Percentiles rank a stretch among this genome's conserved stretches.
phyloP scores from a whole-genome alignment of 352 stramenopile genomes.

The Pythium volutum region DNA sequence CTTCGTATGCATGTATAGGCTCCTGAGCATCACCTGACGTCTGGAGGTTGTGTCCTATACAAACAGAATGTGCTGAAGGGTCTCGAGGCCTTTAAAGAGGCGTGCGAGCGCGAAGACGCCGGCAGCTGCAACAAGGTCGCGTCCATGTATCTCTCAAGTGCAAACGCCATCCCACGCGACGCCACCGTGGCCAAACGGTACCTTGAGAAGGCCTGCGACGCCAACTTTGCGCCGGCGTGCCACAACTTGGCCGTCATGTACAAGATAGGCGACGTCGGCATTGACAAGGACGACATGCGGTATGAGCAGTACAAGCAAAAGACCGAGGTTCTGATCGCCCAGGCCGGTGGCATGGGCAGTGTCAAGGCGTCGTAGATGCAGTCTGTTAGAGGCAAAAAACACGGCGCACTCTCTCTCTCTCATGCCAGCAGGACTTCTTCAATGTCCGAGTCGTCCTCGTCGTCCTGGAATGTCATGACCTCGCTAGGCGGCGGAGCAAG shows the following conservation, averaged over 20 bases:
- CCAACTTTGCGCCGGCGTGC: constrained; percentile 84
- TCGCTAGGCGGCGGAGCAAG: not conserved
- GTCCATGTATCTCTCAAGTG: constrained; percentile 51
- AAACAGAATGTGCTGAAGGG: constrained; percentile 51
- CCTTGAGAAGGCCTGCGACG: constrained; percentile 70
- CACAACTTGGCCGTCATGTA: constrained; percentile 89
- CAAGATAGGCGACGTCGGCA: constrained; percentile 80
- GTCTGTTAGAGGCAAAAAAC: no score
- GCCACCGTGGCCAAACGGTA: constrained; percentile 58
- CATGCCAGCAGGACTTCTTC: constrained; percentile 47
- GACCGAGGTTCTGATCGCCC: constrained; percentile 70
- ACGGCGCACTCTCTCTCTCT: not conserved
- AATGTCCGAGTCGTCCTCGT: constrained; percentile 55
- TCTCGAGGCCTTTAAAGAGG: constrained; percentile 68
- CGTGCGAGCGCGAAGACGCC: constrained; percentile 70
- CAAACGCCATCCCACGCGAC: constrained; percentile 47
- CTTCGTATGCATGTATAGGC: no score
- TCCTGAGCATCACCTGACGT: not conserved
- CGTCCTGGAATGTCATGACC: constrained; percentile 17
- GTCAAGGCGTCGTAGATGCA: constrained; percentile 38
- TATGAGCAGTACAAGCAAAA: constrained; percentile 77
- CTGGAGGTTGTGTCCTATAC: not conserved
- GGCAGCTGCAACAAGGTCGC: constrained; percentile 83
- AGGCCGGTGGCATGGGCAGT: constrained; percentile 57
- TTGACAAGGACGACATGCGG: constrained; percentile 57